Base-by-base conservation (phyloP, 306 rosid genomes). In the Sicyos baderoa region DNA sequence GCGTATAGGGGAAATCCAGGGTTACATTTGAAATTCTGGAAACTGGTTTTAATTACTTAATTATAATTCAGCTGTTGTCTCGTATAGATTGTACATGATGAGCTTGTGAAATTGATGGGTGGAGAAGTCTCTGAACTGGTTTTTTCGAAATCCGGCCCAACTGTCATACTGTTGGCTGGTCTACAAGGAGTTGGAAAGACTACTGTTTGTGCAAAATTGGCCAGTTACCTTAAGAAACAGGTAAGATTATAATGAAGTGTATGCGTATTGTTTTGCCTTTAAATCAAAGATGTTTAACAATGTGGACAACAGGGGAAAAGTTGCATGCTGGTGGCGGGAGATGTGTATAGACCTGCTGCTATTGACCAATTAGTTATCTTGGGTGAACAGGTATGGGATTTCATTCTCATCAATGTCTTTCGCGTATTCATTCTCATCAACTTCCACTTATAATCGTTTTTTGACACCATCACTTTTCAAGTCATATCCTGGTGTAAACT, bases 141-240 rank as follows among this genome's bases (percentile, higher is more conserved):
- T 73, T 93, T 88, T 70, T 58, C 95, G 77, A 86, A 88, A 77
- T 74, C 88, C 21, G 89, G 89, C 61, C 97, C 99, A 35, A 93
- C 95, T 66, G 84, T 93, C 59, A 93, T 93, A 63, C 76, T 90
- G 60, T 81, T 93, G 89, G 99, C 97, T 73, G 99, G 99, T 79
- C 88, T 93, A 40, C 99, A 93, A 76, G 99, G 99, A 78, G 99
- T 93, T 74, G 99, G 99, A 80, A 93, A 93, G 84, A 93, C 97
- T 18, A 93, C 99, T 35, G 97, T 93, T 7, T 93, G 96, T 75
- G 99, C 99, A 11, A 93, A 93, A 74, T 83, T 93, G 77, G 90
- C 99, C 42, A 79, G 75, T 80, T 93, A 93, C 77, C 91, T 93
- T 74, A 86, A 90, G 88, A 93, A 93, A 73, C 99, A 81, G 90